Percentiles rank a stretch among this genome's conserved stretches.
Evolutionary conservation across 352 stramenopile genomes (phyloP).

Genomic region (Thalassiosira exigua): DNA sequence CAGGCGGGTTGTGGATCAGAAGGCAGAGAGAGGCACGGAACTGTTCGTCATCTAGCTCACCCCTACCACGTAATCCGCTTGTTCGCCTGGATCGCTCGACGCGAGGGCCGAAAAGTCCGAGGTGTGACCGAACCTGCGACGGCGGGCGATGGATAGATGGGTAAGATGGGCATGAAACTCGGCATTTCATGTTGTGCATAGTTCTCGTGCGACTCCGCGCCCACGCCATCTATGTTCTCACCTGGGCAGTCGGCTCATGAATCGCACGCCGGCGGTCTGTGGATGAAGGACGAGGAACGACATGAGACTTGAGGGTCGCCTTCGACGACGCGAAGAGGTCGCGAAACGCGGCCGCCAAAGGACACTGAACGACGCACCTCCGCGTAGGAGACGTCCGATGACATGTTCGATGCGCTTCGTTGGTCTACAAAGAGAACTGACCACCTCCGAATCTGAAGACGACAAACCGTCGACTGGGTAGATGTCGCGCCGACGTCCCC

Average conservation of each 20-base stretch:
- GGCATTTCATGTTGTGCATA: neutral
- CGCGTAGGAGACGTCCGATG: too few species aligned
- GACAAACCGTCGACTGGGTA: too few species aligned
- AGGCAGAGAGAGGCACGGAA: neutral
- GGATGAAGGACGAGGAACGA: too few species aligned
- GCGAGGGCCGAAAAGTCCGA: conserved; percentile 47
- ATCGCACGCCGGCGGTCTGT: conserved; percentile 17
- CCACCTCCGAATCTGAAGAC: too few species aligned
- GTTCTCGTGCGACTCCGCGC: neutral
- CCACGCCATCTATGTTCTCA: conserved; percentile 13
- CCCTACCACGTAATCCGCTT: conserved; percentile 53
- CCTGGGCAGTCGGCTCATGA: conserved; percentile 32
- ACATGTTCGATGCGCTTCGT: too few species aligned
- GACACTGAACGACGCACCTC: too few species aligned
- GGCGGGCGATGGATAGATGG: neutral
- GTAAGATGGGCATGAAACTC: neutral
- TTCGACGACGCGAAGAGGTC: too few species aligned
- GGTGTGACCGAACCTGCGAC: conserved; percentile 39
- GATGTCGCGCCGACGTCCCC: too few species aligned
- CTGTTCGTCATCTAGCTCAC: conserved; percentile 16
- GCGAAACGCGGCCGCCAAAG: too few species aligned
- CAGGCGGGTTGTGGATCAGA: too few species aligned
- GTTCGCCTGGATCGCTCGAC: conserved; percentile 39
- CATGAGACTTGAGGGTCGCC: too few species aligned
- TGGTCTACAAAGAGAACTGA: too few species aligned